Evolutionary conservation across 1,284 basidiomycete genomes (phyloP), one percentile per base, ranked within the genome.

Genomic region (Ustilago xerochloae): DNA sequence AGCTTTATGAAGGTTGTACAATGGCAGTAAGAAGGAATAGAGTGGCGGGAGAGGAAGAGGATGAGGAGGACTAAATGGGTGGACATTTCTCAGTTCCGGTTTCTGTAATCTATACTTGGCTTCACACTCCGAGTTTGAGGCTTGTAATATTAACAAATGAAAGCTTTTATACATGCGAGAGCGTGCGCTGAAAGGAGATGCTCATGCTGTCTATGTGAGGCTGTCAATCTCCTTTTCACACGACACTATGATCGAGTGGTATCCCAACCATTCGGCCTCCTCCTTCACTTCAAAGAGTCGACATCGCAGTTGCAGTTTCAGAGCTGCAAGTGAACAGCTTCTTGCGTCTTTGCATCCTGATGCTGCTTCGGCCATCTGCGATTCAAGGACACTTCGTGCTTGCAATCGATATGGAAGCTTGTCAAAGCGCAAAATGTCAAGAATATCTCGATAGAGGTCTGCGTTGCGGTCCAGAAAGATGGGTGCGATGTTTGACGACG

Each of bases 1-100:
- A 87, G 81, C 82, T 87, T 77, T 87, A 82, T 61, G 82, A 84
- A 45, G 68, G 66, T 22, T 75, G 72, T 47, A 75, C 72, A 13
- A 70, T 70, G 72, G 72, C 72, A 1, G 52, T 70, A 0, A 55
- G 66, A 15, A 32, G 62, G 35, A 35, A 22, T 3, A 46, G 61
- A 50, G 6, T 4, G n/a, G 10, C 9, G 38, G 57, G 58, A 1
- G 50, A 64, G 7, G 24, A 70, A 16, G 15, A 54, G 35, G 12
- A 5, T 3, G 33, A 32, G 3, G 13, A 22, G 20, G 33, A 22
- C 1, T 50, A 22, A 24, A 35, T 22, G 7, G 16, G 24, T 36
- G n/a, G n/a, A n/a, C n/a, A n/a, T 10, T 13, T 22, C 13, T 24
- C 4, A 22, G n/a, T 49, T 24, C 13, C 8, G 29, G 18, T 1